Base-by-base conservation (phyloP, 768 basidiomycete genomes). In the Phylloporus sp. region DNA sequence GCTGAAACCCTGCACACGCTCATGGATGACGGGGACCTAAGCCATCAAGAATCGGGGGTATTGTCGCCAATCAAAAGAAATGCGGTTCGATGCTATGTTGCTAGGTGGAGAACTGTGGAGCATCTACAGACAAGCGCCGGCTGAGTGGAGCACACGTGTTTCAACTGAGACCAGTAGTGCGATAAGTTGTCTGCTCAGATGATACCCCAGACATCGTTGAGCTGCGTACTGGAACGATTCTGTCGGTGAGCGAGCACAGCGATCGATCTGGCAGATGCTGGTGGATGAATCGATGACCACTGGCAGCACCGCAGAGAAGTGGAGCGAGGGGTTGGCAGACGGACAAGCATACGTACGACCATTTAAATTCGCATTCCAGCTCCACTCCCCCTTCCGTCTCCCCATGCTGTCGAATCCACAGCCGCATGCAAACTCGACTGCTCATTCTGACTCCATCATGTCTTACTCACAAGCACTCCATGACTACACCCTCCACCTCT, bases 401-500 rank as follows among this genome's bases (percentile, higher is more conserved):
- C 54, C 34, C 45, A 63, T 66, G 59, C 28, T 59, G 22, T 53
- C 61, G 46, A n/a, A 32, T 26, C 10, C 40, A 20, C 65, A 43
- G 49, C 48, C 39, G 4, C 28, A 57, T 20, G 23, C 12, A 16
- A 31, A 6, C 24, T 34, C 68, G 20, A 40, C 53, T 2, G 8
- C 44, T 29, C 42, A 9, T 20, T 59, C 55, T 23, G 62, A 70
- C 56, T 74, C 77, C 8, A 69, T 85, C 59, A 62, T 73, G 42
- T 72, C 73, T 31, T 88, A 88, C 60, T 80, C 86, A 16, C 81
- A 79, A 59, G 75, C 83, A 39, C 69, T 88, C 29, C 82, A 86
- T 63, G 75, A 84, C 50, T 86, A 85, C 54, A 87, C 86, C 26
- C 75, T 86, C 45, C 74, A 65, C 36, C 74, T 85, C 45, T 86